A percentile compares a stretch with the other conserved stretches of the same genome.
Conservation (phyloP, 129 eudicot genomes). For the Calendula officinalis region DNA sequence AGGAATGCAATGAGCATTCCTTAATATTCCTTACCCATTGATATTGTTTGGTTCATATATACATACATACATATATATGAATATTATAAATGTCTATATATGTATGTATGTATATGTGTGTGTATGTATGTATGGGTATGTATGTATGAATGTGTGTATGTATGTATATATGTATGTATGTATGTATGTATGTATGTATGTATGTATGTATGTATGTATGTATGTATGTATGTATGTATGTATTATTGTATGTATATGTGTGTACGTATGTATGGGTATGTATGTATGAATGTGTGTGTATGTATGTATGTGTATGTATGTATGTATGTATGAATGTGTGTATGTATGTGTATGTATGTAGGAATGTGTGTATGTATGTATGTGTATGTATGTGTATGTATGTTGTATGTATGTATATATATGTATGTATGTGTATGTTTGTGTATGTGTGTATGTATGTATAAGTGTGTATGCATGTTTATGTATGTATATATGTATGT, state of each 20-base stretch:
- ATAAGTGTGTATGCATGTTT: neutral
- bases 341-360: neutral
- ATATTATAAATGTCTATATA: neutral
- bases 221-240: too few relatives aligned
- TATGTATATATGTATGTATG: neutral
- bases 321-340: neutral
- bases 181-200: too few relatives aligned
- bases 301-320: neutral
- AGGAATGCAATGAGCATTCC: too few relatives aligned
- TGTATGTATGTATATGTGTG: neutral
- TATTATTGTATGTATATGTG: too few relatives aligned
- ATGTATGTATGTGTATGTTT: neutral
- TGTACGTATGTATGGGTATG: neutral
- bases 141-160: neutral
- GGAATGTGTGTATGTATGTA: neutral
- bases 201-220: too few relatives aligned
- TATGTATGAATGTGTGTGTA: neutral
- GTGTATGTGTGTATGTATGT: neutral
- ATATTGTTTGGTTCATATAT: neutral
- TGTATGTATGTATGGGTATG: neutral
- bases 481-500: neutral
- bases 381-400: constrained; percentile 1
- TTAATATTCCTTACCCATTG: too few relatives aligned
- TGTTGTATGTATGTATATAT: neutral
- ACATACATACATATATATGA: neutral